Evolutionary conservation across 2,329 filamentous ascomycete species (phyloP).

Genomic region (Simplicillium aogashimaense): DNA sequence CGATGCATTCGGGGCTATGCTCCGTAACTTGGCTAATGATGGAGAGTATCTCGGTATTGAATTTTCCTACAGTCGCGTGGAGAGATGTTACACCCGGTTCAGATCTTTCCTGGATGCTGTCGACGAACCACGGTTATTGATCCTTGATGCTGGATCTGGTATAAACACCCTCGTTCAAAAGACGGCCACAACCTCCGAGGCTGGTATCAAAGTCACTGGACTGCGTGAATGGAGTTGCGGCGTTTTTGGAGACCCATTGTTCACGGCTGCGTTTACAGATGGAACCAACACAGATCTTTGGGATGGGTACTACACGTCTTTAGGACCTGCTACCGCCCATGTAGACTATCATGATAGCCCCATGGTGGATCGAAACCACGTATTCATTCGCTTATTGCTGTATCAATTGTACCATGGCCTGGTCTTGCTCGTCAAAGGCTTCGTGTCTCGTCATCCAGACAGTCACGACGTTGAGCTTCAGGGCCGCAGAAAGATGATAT

Average conservation of each 20-base stretch:
- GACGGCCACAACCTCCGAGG: not conserved
- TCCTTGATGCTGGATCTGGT: constrained; percentile 42
- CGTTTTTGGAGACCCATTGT: constrained; percentile 49
- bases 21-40: constrained; percentile 48
- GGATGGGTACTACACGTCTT: constrained; percentile 29
- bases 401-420: constrained; percentile 50
- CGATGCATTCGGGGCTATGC: constrained; percentile 43
- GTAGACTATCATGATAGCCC: constrained; percentile 11
- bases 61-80: constrained; percentile 45
- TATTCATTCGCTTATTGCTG: constrained; percentile 37
- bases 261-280: constrained; percentile 38
- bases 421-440: constrained; percentile 40
- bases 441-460: constrained; percentile 39
- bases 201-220: constrained; percentile 30
- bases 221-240: constrained; percentile 50
- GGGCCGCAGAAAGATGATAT: constrained; percentile 39
- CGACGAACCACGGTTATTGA: constrained; percentile 38
- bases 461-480: constrained; percentile 41
- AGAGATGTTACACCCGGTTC: constrained; percentile 40
- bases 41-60: constrained; percentile 50
- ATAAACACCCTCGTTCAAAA: constrained; percentile 35
- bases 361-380: constrained; percentile 33
- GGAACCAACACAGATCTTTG: constrained; percentile 33
- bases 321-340: constrained; percentile 4
- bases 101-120: constrained; percentile 41